Base-by-base conservation (phyloP, 352 stramenopile species). In the Globisporangium nagaii region DNA sequence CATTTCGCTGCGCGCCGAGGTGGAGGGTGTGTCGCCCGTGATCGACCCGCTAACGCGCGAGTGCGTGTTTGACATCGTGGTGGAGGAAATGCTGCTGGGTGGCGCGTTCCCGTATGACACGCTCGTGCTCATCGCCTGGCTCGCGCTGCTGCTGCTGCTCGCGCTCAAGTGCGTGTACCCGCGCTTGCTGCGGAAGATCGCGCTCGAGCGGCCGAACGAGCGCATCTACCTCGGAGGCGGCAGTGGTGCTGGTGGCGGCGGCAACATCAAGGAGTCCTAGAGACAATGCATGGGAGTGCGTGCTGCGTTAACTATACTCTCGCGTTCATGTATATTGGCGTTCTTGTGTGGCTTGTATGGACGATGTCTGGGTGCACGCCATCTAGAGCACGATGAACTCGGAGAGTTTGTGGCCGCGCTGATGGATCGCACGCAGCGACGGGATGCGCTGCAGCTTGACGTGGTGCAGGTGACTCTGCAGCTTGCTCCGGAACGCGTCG, bases 1-100 rank as follows among this genome's bases (percentile, higher is more conserved):
- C 44, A 65, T 84, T 58, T 68, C 60, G 36, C 57, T 90, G 50
- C 63, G 66, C 13, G 71, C 69, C 0, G 43, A 74, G 27, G 61
- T 85, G 2, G 77, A 88, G 49, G 80, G 80, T 20, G 66, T 88
- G 6, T 75, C 53, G 47, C 66, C 63, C 34, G 53, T 66, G 22
- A 44, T 73, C 10, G 68, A 72, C n/a, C 60, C 67, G 22, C 15
- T 53, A 11, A 64, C 66, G 43, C 60, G 72, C 12, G 57, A 74
- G 43, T 90, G 77, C 53, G 70, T 83, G 27, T 88, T 86, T 44
- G 78, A 88, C 56, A 84, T 90, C 55, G 70, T 87, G 12, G 75
- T 90, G 19, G 80, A 90, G 43, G 71, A 90, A 52, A 66, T 90
- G 55, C 59, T 88, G 25, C 36, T 86, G 12, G 59, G 63, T 11